Percentiles rank a stretch among this genome's conserved stretches.
phyloP scores from a whole-genome alignment of 2,329 filamentous ascomycete genomes.

The Penicillium paneum region DNA sequence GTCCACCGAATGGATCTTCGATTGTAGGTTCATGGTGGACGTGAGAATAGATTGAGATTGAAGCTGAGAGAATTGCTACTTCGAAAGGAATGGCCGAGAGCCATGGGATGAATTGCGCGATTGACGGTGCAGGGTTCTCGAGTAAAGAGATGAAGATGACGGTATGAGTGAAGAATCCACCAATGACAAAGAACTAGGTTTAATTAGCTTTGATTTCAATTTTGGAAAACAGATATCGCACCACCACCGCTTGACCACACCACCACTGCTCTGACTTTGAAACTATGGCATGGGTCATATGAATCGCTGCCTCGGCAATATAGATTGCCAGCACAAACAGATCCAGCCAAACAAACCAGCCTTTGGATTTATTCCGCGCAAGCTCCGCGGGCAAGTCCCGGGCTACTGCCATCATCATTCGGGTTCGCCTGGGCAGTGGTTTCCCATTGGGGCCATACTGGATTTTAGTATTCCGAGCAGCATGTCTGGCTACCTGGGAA shows the following conservation, averaged over 20 bases:
- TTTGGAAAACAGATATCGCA: slow-evolving; percentile 46
- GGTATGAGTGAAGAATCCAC: slow-evolving; percentile 80
- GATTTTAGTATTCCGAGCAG: background rate
- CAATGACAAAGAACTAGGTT: slow-evolving; percentile 74
- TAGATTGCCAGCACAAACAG: slow-evolving; percentile 70
- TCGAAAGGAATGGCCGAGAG: slow-evolving; percentile 69
- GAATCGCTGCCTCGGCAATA: slow-evolving; percentile 67
- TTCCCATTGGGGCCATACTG: background rate
- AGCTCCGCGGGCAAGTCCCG: background rate
- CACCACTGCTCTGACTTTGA: slow-evolving; percentile 68
- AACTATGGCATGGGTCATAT: slow-evolving; percentile 70
- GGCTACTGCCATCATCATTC: background rate
- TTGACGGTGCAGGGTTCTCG: slow-evolving; percentile 75
- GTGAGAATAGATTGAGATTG: slow-evolving; percentile 64
- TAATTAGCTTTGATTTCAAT: slow-evolving; percentile 14
- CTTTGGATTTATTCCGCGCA: slow-evolving; percentile 46
- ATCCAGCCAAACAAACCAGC: slow-evolving; percentile 72
- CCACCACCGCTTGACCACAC: slow-evolving; percentile 74
- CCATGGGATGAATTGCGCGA: slow-evolving; percentile 80
- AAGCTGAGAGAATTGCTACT: slow-evolving; percentile 65
- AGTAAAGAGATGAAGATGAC: slow-evolving; percentile 82
- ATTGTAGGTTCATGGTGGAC: slow-evolving; percentile 62
- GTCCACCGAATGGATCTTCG: slow-evolving; percentile 47
- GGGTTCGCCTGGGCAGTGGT: background rate
- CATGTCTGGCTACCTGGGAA: background rate